A percentile compares a stretch with the other conserved stretches of the same genome.
phyloP scores from a whole-genome alignment of 2,329 filamentous ascomycete genomes.

The Paracamarosporium sp. region DNA sequence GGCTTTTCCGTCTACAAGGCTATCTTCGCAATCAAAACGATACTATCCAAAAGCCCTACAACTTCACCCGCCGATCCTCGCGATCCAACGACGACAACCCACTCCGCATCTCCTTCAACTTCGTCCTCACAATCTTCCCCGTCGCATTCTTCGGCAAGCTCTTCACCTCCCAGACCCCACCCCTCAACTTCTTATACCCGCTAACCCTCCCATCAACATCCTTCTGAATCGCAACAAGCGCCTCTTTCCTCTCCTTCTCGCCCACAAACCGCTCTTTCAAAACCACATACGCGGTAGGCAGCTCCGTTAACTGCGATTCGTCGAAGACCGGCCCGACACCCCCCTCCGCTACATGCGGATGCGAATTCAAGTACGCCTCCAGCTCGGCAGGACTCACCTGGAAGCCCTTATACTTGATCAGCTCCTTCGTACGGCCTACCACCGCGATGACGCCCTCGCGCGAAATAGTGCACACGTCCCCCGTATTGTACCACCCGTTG shows the following conservation, averaged over 20 bases:
- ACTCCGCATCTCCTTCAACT: constrained; percentile 14
- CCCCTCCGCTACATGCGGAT: constrained; percentile 16
- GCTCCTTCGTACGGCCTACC: constrained; percentile 68
- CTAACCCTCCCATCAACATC: constrained; percentile 16
- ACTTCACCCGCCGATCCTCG: constrained; percentile 16
- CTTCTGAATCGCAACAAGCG: constrained; percentile 11
- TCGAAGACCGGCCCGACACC: constrained; percentile 16
- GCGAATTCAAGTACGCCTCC: constrained; percentile 17
- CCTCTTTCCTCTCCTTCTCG: constrained; percentile 10
- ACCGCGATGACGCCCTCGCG: constrained; percentile 80
- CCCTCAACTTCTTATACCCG: constrained; percentile 25
- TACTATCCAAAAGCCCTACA: constrained; percentile 1
- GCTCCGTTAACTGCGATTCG: constrained; percentile 17
- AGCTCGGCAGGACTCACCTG: constrained; percentile 22
- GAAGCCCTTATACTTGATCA: constrained; percentile 29
- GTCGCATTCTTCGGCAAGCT: constrained; percentile 21
- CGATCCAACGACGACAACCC: constrained; percentile 18
- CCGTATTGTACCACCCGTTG: constrained; percentile 60
- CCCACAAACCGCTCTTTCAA: constrained; percentile 13
- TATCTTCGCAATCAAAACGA: too few relatives aligned
- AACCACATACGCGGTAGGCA: constrained; percentile 20
- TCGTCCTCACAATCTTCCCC: constrained; percentile 15
- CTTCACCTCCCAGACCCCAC: constrained; percentile 17
- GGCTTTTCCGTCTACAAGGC: too few relatives aligned
- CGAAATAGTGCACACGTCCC: constrained; percentile 67